Evolutionary conservation across 805 yeast species (phyloP), one percentile per base, ranked within the genome.

Genomic region (Lipomyces spencermartinsiae): DNA sequence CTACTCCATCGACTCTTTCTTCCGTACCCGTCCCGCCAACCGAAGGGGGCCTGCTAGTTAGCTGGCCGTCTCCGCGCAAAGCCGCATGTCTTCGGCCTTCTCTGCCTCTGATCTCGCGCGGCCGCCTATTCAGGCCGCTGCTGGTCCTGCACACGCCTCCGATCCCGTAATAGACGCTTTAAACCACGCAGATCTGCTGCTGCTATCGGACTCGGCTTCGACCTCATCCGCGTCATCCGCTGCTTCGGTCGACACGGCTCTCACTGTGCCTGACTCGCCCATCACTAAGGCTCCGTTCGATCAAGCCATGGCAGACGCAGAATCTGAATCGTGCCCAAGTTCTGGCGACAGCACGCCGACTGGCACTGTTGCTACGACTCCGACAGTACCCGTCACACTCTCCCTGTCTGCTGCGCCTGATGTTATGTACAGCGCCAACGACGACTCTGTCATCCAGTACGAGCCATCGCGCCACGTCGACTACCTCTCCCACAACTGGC

Each of bases 401-500:
- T 46, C 63, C n/a, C 49, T 66, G 53, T 62, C 69, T 8, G 61
- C 63, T 25, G 66, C 68, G 51, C 68, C 71, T 12, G 71, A 67
- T 49, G 53, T 61, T 43, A 43, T 67, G 35, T 67, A 64, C 57
- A 62, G 68, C 35, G 72, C 71, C 16, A 69, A 69, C 64, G 98
- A 93, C 79, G 98, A 93, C 79, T 86, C 87, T 39, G 96, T 90
- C 75, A 82, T 93, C 49, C 85, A 85, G 62, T 86, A 87, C 73
- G 95, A 90, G 75, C 97, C 98, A 4, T 86, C 90, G 61, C 85
- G 89, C 64, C 98, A 93, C 76, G 99, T 95, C 8, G 99, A 95
- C 80, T 95, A 95, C 79, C 83, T 95, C 62, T 91, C 97, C 4
- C 97, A 95, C 77, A 85, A 95, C 77, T 95, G 99, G 99, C 92